A percentile compares a stretch with the other conserved stretches of the same genome.
Conservation (phyloP, 768 basidiomycete genomes). For the Leccinum ochraceum region DNA sequence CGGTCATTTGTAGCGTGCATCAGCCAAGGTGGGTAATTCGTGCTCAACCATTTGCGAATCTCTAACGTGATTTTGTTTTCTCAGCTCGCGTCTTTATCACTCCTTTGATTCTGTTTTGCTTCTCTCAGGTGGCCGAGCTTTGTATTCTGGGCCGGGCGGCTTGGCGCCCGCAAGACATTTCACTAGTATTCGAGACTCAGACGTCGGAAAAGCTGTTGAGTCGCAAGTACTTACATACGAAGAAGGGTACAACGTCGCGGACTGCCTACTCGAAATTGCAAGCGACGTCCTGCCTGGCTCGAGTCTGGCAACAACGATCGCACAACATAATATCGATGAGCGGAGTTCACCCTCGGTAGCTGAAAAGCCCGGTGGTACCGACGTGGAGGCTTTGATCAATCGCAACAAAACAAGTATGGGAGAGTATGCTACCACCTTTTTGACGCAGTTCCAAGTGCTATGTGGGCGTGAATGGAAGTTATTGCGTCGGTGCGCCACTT, state of each 20-base stretch:
- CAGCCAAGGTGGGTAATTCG: conserved; percentile 64
- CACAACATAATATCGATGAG: conserved; percentile 7
- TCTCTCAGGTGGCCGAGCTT: conserved; percentile 70
- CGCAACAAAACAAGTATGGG: conserved; percentile 23
- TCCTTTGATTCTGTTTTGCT: conserved; percentile 81
- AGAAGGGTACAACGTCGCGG: conserved; percentile 88
- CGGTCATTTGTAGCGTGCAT: conserved; percentile 85
- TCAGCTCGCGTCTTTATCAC: conserved; percentile 79
- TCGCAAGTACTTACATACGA: conserved; percentile 53
- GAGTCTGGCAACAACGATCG: conserved; percentile 34
- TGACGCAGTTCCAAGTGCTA: conserved; percentile 86
- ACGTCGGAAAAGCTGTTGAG: conserved; percentile 37
- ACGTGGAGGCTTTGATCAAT: conserved; percentile 23
- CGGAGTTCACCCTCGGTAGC: conserved; percentile 1
- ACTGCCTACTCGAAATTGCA: conserved; percentile 89
- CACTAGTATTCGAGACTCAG: conserved; percentile 31
- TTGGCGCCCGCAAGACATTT: conserved; percentile 72
- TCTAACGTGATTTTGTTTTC: background rate
- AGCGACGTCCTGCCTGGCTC: conserved; percentile 57
- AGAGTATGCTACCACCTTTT: conserved; percentile 71
- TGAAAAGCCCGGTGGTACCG: conserved; percentile 15
- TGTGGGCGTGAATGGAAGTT: conserved; percentile 86
- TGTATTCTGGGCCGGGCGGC: conserved; percentile 80
- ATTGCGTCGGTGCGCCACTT: conserved; percentile 53
- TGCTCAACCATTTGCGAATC: background rate